Base-by-base conservation (phyloP, 345 rosid species). In the Gossypium longicalyx region DNA sequence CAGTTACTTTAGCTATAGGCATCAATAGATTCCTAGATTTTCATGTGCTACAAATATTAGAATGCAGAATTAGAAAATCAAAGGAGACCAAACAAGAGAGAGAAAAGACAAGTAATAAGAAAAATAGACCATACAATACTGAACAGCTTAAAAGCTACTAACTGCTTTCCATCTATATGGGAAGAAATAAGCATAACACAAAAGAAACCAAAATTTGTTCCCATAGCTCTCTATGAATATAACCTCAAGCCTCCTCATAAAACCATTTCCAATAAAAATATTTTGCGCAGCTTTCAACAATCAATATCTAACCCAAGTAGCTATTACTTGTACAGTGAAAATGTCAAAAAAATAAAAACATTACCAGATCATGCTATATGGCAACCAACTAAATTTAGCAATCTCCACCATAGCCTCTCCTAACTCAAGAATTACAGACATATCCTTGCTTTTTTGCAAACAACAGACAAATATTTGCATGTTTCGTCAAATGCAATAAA, bases 201-300 rank as follows among this genome's bases (percentile, higher is more conserved):
- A 49, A 69, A 47, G 41, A 19, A 48, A 47, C 11, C 17, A 20
- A 20, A 22, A 2, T 47, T 22, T 47, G n/a, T 12, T 45, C 13
- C 38, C 38, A 13, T 47, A 12, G 7, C 19, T 47, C 71, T 47
- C 6, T 44, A 44, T 19, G 22, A 17, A 66, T 66, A 12, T 12
- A 44, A 66, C 22, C 53, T 66, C 19, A 45, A 67, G 12, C 25
- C 70, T 45, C 38, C 53, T 5, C 34, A 12, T 45, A 22, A 20
- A 67, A 67, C 13, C 43, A 67, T 48, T 69, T n/a, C 23, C 44
- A 25, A 34, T 27, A 69, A 67, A 67, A 67, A 48, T 15, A 67
- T 4, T 23, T 67, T 66, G 7, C 41, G 16, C 11, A 48, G 20
- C 41, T 67, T 67, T 48, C 71, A 67, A 67, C 57, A 48, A 48